Conservation (phyloP, 2,329 filamentous ascomycete species). For the Shiraia sp. region DNA sequence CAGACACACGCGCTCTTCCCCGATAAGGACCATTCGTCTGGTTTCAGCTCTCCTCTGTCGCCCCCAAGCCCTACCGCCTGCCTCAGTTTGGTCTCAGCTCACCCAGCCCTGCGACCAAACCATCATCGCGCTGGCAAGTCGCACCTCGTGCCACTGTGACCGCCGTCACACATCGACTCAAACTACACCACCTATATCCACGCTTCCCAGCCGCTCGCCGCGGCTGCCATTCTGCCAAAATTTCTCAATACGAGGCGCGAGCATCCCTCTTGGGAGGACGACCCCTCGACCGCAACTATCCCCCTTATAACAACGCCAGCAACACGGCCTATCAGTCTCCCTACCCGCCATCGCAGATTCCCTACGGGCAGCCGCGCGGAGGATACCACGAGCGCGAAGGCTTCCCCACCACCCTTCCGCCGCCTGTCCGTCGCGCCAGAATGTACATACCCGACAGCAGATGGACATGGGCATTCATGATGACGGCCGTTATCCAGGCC, state of each 20-base stretch:
- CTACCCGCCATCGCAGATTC: conserved; percentile 38
- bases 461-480: conserved; percentile 88
- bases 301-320: conserved; percentile 44
- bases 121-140: conserved; percentile 14
- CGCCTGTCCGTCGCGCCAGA: conserved; percentile 38
- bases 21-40: conserved; percentile 10
- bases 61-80: conserved; percentile 13
- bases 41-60: conserved; percentile 20
- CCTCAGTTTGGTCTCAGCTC: conserved; percentile 39
- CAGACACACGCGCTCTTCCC: conserved; percentile 17
- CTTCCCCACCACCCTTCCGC: conserved; percentile 48
- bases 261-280: conserved; percentile 64
- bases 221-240: conserved; percentile 52
- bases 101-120: conserved; percentile 22
- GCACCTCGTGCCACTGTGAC: conserved; percentile 15
- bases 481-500: conserved; percentile 74
- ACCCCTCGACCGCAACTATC: conserved; percentile 55
- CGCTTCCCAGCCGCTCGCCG: conserved; percentile 37
- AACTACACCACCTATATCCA: conserved; percentile 19
- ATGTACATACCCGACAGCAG: conserved; percentile 80
- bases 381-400: conserved; percentile 51
- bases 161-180: conserved; percentile 9
- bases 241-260: conserved; percentile 60
- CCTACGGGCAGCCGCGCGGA: conserved; percentile 54
- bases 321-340: conserved; percentile 40